These are phyloP conservation scores for Bacidia gigantensis DNA, from an alignment of 495 filamentous ascomycete species.

Conservation along the genomic window DNA sequence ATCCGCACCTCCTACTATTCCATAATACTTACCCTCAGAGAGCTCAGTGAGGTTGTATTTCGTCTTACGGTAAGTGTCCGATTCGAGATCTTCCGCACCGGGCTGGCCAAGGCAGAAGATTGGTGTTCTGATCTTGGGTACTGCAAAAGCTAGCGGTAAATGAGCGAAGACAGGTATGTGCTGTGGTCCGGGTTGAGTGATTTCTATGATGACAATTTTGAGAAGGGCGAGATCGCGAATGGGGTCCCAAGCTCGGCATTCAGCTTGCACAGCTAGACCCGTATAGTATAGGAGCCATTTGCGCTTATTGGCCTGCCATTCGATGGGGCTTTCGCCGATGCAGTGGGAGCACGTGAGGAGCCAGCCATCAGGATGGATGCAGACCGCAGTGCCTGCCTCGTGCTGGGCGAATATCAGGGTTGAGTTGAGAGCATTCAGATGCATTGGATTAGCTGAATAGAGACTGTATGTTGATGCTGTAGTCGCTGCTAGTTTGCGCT, in stretches of 20 bases:
- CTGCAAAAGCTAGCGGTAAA: neutral
- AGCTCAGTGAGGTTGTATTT: constrained; percentile 33
- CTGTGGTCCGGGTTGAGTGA: neutral
- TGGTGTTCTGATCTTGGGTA: neutral
- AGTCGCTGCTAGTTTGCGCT: constrained; percentile 8
- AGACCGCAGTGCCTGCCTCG: constrained; percentile 36
- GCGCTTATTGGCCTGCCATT: constrained; percentile 14
- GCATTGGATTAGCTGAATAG: neutral
- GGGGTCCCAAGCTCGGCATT: constrained; percentile 26
- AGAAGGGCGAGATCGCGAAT: constrained; percentile 30
- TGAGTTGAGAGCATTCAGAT: constrained; percentile 18
- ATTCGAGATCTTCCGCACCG: constrained; percentile 33
- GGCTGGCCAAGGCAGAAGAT: constrained; percentile 31
- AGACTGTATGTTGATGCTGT: constrained; percentile 2
- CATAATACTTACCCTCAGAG: constrained; percentile 25
- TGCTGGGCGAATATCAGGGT: constrained; percentile 36
- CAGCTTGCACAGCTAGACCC: constrained; percentile 23
- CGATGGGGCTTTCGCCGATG: constrained; percentile 23
- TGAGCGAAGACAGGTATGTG: neutral
- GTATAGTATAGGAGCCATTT: constrained; percentile 30
- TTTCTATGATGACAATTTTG: constrained; percentile 21
- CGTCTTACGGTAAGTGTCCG: constrained; percentile 18
- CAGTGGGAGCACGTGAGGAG: constrained; percentile 36
- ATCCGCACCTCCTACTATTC: constrained; percentile 26
- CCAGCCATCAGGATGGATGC: constrained; percentile 27